phyloP scores from a whole-genome alignment of 495 filamentous ascomycete species.

The Annulohypoxylon bovei region DNA sequence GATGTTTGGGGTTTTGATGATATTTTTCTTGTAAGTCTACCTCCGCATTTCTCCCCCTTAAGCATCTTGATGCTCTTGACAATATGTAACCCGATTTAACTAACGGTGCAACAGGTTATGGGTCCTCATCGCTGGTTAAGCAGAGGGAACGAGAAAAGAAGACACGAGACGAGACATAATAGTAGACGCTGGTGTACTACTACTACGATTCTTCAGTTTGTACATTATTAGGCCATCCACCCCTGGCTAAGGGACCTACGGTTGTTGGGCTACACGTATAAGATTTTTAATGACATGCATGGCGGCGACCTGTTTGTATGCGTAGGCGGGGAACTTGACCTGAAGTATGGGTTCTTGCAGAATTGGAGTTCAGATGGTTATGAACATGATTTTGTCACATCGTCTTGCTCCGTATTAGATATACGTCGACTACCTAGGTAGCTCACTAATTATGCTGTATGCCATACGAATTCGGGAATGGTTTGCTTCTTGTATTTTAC shows the following conservation, averaged over 20 bases:
- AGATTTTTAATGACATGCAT: constrained; percentile 39
- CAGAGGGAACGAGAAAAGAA: constrained; percentile 6
- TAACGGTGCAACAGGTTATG: constrained; percentile 42
- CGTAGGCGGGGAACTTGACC: too few species aligned
- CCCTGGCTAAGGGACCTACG: constrained; percentile 12
- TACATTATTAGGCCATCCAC: constrained; percentile 33
- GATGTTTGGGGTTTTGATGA: constrained; percentile 91
- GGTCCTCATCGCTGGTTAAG: constrained; percentile 52
- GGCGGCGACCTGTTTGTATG: constrained; percentile 21
- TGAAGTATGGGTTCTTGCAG: constrained; percentile 4
- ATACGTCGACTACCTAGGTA: too few species aligned
- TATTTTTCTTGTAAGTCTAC: constrained; percentile 61
- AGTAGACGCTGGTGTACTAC: constrained; percentile 38
- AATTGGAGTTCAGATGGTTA: constrained; percentile 5
- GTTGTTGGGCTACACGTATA: constrained; percentile 27
- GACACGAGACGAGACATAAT: constrained; percentile 16
- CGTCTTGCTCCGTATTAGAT: background rate
- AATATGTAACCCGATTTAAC: background rate
- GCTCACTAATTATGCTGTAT: too few species aligned
- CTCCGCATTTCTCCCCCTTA: background rate
- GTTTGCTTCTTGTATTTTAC: background rate
- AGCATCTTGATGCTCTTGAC: background rate
- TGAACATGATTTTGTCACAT: background rate
- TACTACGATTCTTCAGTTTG: constrained; percentile 22
- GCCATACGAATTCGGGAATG: background rate